These are phyloP conservation scores for Aspergillus wentii DNA, from an alignment of 495 filamentous ascomycete species.

Conservation along the genomic window DNA sequence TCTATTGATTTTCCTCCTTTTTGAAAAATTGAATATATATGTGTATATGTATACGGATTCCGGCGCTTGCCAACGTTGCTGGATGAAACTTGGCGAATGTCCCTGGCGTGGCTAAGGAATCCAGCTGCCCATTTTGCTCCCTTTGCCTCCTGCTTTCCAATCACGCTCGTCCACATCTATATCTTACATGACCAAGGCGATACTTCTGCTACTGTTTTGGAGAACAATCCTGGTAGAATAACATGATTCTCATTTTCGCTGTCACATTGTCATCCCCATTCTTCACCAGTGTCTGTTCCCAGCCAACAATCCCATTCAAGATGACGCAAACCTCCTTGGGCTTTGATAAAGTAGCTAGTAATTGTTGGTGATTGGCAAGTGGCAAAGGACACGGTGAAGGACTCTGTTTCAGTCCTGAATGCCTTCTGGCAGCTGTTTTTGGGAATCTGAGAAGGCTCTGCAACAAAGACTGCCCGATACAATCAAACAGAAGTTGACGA, in stretches of 20 bases:
- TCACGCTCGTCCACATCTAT: too few relatives aligned
- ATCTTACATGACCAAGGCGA: too few relatives aligned
- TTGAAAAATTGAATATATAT: too few relatives aligned
- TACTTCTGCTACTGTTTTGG: too few relatives aligned
- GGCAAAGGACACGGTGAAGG: conserved; percentile 21
- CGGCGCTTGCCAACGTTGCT: too few relatives aligned
- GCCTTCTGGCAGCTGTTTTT: conserved; percentile 16
- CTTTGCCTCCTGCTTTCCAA: too few relatives aligned
- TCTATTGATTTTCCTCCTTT: too few relatives aligned
- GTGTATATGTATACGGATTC: too few relatives aligned
- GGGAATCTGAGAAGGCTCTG: conserved; percentile 1
- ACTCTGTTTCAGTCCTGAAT: conserved; percentile 18
- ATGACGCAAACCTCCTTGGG: background rate
- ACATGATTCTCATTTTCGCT: background rate
- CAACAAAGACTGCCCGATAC: conserved; percentile 2
- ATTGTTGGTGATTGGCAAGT: conserved; percentile 22
- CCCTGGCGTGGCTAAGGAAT: too few relatives aligned
- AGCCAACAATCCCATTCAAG: background rate
- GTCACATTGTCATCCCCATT: background rate
- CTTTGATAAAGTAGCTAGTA: conserved; percentile 27
- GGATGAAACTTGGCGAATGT: too few relatives aligned
- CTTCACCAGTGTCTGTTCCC: background rate
- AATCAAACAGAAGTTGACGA: conserved; percentile 4
- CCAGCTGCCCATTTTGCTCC: too few relatives aligned
- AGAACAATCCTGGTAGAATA: background rate